Evolutionary conservation across 2,329 filamentous ascomycete species (phyloP).

Genomic region (Sarocladiaceae sp.): DNA sequence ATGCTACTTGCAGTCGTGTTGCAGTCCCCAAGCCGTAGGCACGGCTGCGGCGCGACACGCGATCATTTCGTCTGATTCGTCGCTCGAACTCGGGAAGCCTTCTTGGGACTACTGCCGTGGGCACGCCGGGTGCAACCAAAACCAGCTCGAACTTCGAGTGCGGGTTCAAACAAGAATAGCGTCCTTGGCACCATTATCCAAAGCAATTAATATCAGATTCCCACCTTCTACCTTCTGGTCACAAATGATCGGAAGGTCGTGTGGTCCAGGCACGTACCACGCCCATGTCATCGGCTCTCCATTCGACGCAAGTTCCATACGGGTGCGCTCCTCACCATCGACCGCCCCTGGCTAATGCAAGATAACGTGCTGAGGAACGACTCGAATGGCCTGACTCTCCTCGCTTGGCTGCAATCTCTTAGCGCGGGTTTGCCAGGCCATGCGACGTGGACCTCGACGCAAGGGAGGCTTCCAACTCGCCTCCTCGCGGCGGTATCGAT

Average conservation of each 20-base stretch:
- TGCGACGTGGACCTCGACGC: not conserved
- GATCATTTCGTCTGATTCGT: not conserved
- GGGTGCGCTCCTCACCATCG: too few relatives aligned
- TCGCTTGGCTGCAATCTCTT: not conserved
- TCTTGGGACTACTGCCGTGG: too few relatives aligned
- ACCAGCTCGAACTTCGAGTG: too few relatives aligned
- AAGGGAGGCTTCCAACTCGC: not conserved
- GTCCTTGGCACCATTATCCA: too few relatives aligned
- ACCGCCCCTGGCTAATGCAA: not conserved
- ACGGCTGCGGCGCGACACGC: too few relatives aligned
- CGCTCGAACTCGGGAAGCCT: not conserved
- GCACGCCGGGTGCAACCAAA: too few relatives aligned
- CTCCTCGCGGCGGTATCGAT: not conserved
- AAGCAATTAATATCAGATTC: too few relatives aligned
- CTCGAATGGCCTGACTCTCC: not conserved
- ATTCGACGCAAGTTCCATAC: too few relatives aligned
- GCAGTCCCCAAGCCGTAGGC: too few relatives aligned
- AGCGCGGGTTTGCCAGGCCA: not conserved
- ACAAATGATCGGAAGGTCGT: not conserved
- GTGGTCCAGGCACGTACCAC: too few relatives aligned
- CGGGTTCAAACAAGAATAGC: too few relatives aligned
- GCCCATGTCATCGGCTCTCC: not conserved
- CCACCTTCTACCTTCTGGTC: not conserved
- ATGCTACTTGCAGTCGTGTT: too few relatives aligned
- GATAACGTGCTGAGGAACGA: not conserved